A percentile compares a stretch with the other conserved stretches of the same genome.
These are phyloP conservation scores for Entophlyctis luteolus DNA, from an alignment of 192 early-diverging fungal genomes.

Conservation along the genomic window DNA sequence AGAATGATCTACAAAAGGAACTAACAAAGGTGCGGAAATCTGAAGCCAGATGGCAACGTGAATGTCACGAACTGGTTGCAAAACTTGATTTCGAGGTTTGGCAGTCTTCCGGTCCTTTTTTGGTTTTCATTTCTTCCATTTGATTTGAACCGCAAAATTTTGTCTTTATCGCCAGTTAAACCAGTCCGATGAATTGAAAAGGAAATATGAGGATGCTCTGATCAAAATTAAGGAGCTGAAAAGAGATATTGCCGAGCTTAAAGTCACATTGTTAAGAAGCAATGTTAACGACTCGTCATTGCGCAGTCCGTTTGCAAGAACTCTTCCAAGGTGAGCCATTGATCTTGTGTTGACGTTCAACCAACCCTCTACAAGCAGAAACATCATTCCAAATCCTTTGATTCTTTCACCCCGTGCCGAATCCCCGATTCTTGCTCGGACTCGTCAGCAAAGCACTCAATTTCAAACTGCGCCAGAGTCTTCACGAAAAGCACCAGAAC, in stretches of 20 bases:
- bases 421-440: not conserved
- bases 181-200: conserved; percentile 37
- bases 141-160: too few species aligned
- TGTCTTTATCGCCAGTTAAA: too few species aligned
- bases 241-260: conserved; percentile 45
- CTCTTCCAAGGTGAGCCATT: not conserved
- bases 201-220: conserved; percentile 34
- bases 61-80: conserved; percentile 50
- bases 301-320: not conserved
- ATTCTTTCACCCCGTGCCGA: not conserved
- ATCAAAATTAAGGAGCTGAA: conserved; percentile 43
- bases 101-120: too few species aligned
- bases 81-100: conserved; percentile 51
- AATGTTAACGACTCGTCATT: not conserved
- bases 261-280: conserved; percentile 44
- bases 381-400: conserved; percentile 7
- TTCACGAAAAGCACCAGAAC: not conserved
- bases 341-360: not conserved
- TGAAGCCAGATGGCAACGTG: conserved; percentile 46
- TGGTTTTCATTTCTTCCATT: too few species aligned
- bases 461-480: too few species aligned
- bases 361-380: not conserved
- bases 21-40: conserved; percentile 32
- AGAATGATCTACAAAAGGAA: conserved; percentile 46
- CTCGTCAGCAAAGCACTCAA: not conserved